Evolutionary conservation across 768 basidiomycete species (phyloP).

Genomic region (Scleroderma citrinum): DNA sequence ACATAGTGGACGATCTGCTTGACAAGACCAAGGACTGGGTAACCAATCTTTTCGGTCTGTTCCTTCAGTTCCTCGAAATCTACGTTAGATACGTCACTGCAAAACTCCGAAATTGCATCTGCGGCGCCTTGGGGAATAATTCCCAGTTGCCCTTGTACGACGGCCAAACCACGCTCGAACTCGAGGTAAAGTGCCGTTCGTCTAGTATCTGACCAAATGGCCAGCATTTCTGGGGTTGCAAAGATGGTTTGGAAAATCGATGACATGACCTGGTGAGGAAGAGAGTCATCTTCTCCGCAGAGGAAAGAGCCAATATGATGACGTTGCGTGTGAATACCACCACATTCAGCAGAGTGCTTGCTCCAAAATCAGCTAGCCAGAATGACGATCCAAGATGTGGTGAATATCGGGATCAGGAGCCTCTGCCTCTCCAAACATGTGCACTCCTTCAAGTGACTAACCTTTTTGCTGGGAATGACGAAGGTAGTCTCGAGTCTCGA

Average conservation of each 20-base stretch:
- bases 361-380: too few species aligned
- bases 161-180: conserved; percentile 30
- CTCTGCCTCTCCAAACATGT: too few species aligned
- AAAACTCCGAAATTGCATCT: conserved; percentile 30
- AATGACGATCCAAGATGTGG: too few species aligned
- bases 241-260: conserved; percentile 36
- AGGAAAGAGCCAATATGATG: too few species aligned
- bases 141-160: conserved; percentile 32
- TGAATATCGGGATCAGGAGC: too few species aligned
- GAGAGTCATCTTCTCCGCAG: too few species aligned
- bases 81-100: conserved; percentile 29
- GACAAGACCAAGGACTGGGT: conserved; percentile 40
- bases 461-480: too few species aligned
- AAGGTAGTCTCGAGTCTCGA: too few species aligned
- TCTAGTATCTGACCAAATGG: conserved; percentile 36
- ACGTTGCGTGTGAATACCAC: too few species aligned
- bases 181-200: conserved; percentile 21
- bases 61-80: conserved; percentile 33
- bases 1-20: conserved; percentile 37
- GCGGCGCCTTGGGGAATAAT: conserved; percentile 38
- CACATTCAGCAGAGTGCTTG: too few species aligned
- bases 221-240: conserved; percentile 32
- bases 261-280: too few species aligned
- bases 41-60: conserved; percentile 39
- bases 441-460: too few species aligned